Evolutionary conservation across 352 stramenopile genomes (phyloP).

Genomic region (Discostella stelligera): DNA sequence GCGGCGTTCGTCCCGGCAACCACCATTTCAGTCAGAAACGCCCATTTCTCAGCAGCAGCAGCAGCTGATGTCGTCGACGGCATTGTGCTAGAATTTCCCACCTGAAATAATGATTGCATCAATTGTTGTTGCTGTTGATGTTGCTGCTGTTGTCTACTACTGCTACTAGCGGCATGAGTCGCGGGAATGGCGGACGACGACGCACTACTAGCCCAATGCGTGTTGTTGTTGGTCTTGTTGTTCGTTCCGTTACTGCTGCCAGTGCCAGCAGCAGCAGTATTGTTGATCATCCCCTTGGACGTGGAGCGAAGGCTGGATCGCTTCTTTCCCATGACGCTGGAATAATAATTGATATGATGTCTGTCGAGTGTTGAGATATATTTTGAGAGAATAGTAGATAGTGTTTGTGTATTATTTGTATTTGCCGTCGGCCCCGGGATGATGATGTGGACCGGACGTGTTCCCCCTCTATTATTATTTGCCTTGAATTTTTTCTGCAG

Average conservation of each 20-base stretch:
- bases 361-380: too few relatives aligned
- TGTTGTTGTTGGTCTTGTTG: constrained; percentile 1
- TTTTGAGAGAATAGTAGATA: too few relatives aligned
- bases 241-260: neutral
- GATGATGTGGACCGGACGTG: too few relatives aligned
- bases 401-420: too few relatives aligned
- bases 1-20: neutral
- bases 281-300: constrained; percentile 8
- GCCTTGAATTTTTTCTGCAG: too few relatives aligned
- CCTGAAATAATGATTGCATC: constrained; percentile 1
- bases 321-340: constrained; percentile 19
- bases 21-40: neutral
- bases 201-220: neutral
- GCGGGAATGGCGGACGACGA: neutral
- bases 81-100: neutral
- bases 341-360: neutral
- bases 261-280: neutral
- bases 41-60: neutral
- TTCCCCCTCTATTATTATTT: too few relatives aligned
- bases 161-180: neutral
- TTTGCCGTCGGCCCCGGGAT: too few relatives aligned
- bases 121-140: neutral
- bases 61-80: neutral
- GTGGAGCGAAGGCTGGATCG: constrained; percentile 16
- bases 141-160: neutral